Evolutionary conservation across 2,329 filamentous ascomycete species (phyloP).

Genomic region (Metarhizium album): DNA sequence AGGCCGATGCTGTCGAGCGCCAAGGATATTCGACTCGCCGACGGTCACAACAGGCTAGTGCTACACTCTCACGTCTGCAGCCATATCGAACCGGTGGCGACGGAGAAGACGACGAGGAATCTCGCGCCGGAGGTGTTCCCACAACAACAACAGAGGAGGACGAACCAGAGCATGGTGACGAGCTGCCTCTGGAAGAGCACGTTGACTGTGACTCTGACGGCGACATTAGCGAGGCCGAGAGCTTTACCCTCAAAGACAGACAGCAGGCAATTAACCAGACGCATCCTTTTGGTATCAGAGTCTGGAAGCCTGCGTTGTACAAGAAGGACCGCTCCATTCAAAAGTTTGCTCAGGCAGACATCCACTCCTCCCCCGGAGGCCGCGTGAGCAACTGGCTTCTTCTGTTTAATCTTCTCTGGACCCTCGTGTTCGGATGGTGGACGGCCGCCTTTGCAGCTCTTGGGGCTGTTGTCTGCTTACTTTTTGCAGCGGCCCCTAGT

Average conservation of each 20-base stretch:
- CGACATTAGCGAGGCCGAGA: conserved; percentile 83
- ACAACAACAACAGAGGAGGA: conserved; percentile 12
- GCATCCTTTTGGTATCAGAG: conserved; percentile 94
- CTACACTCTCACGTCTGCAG: conserved; percentile 30
- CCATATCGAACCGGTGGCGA: conserved; percentile 19
- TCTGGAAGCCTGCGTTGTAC: conserved; percentile 98
- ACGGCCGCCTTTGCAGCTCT: conserved; percentile 65
- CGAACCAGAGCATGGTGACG: conserved; percentile 22
- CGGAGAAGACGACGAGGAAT: conserved; percentile 14
- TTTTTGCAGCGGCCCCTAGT: conserved; percentile 69
- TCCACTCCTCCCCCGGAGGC: conserved; percentile 86
- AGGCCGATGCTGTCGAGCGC: conserved; percentile 44
- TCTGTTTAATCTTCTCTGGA: conserved; percentile 86
- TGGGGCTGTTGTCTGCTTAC: conserved; percentile 67
- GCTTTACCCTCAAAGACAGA: conserved; percentile 92
- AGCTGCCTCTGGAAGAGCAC: conserved; percentile 34
- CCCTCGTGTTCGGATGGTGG: conserved; percentile 92
- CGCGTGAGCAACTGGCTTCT: conserved; percentile 76
- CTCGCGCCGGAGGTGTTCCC: conserved; percentile 5
- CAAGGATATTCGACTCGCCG: conserved; percentile 23
- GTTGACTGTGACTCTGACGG: conserved; percentile 55
- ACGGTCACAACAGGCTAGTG: conserved; percentile 18
- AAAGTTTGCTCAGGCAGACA: conserved; percentile 90
- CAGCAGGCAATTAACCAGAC: conserved; percentile 98
- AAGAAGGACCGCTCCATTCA: conserved; percentile 96